Evolutionary conservation across 441 rosid genomes (phyloP).

Genomic region (Erodium chrysanthum): DNA sequence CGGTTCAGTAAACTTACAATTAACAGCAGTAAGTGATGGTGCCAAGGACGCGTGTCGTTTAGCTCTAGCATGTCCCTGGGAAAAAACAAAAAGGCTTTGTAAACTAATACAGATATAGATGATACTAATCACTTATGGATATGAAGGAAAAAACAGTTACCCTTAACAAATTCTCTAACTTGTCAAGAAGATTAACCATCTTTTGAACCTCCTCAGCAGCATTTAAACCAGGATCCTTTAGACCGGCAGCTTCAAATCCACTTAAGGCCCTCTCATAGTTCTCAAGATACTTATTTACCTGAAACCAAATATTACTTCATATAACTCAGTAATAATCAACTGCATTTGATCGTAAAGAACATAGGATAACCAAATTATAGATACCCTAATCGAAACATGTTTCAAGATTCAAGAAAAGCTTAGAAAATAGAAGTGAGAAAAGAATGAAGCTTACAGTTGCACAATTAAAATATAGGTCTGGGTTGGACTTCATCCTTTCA

Average conservation of each 20-base stretch:
- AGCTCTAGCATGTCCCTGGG: slow-evolving; percentile 40
- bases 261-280: slow-evolving; percentile 65
- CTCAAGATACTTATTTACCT: slow-evolving; percentile 65
- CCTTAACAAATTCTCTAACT: slow-evolving; percentile 41
- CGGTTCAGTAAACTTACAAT: slow-evolving; percentile 29
- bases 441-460: slow-evolving; percentile 50
- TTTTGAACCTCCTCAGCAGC: slow-evolving; percentile 49
- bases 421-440: background rate
- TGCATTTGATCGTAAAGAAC: background rate
- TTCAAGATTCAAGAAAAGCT: slow-evolving; percentile 2
- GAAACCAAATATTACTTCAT: slow-evolving; percentile 19
- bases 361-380: background rate
- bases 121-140: background rate
- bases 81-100: background rate
- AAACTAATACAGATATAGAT: background rate
- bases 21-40: slow-evolving; percentile 35
- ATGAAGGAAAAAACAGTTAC: slow-evolving; percentile 24
- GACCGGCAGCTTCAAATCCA: slow-evolving; percentile 64
- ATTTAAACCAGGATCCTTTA: slow-evolving; percentile 58
- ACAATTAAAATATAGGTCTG: slow-evolving; percentile 56
- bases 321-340: slow-evolving; percentile 2
- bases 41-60: slow-evolving; percentile 39
- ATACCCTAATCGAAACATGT: no score
- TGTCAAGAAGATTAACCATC: slow-evolving; percentile 51
- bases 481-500: slow-evolving; percentile 50